Conservation (phyloP, 306 rosid genomes). For the Calophaca sinica region DNA sequence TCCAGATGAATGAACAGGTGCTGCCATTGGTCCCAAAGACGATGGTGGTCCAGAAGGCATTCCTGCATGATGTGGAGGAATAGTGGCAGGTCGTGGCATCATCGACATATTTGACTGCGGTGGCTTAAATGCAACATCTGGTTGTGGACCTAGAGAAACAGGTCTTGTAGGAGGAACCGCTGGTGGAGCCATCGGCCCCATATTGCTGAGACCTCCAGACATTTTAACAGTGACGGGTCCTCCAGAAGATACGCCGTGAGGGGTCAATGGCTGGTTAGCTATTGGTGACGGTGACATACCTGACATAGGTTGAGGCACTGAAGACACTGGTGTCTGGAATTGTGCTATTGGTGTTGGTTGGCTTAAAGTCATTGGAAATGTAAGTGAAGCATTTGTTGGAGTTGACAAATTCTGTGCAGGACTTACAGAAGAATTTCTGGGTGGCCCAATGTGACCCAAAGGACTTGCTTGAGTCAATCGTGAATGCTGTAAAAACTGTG, state of each 20-base stretch:
- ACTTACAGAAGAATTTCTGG: constrained; percentile 56
- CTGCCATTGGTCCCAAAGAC: constrained; percentile 51
- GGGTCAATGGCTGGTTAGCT: constrained; percentile 52
- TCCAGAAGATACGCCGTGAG: constrained; percentile 53
- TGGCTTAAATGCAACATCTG: constrained; percentile 53
- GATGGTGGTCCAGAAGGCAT: constrained; percentile 51
- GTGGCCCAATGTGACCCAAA: constrained; percentile 57
- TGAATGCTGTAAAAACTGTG: constrained; percentile 57
- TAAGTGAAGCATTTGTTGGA: constrained; percentile 55
- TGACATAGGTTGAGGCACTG: constrained; percentile 59
- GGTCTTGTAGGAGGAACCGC: constrained; percentile 46
- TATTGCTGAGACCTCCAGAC: constrained; percentile 55
- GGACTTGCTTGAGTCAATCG: constrained; percentile 56
- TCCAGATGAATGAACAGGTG: constrained; percentile 46
- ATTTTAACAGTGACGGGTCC: constrained; percentile 33
- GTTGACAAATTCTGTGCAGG: constrained; percentile 55
- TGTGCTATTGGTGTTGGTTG: constrained; percentile 59
- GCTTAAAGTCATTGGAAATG: constrained; percentile 53
- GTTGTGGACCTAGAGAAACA: constrained; percentile 51
- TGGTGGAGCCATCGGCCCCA: constrained; percentile 57
- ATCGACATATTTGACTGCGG: constrained; percentile 54
- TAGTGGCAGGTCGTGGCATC: constrained; percentile 45
- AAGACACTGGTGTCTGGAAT: constrained; percentile 51
- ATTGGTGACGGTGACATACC: constrained; percentile 49
- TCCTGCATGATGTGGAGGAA: constrained; percentile 59